These are phyloP conservation scores for Polychaeton citri DNA, from an alignment of 2,329 filamentous ascomycete species.

Conservation along the genomic window DNA sequence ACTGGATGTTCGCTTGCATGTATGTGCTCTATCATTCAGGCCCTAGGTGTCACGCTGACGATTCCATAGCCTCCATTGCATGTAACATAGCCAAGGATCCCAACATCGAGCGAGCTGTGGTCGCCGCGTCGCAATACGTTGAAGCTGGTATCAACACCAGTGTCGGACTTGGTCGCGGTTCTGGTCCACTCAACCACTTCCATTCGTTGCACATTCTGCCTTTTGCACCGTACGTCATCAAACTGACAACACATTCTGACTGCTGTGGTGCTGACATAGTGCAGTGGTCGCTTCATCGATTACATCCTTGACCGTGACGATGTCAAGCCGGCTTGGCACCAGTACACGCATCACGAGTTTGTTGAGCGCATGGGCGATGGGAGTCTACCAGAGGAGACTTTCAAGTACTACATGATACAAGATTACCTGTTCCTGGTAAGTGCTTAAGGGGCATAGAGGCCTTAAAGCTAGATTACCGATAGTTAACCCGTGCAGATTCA, in stretches of 20 bases:
- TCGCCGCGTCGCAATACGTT: slow-evolving; percentile 55
- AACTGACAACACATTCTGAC: too few species aligned
- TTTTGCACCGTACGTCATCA: slow-evolving; percentile 51
- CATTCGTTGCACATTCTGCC: slow-evolving; percentile 56
- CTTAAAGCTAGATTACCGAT: neutral
- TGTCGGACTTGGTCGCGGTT: slow-evolving; percentile 49
- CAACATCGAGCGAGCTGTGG: slow-evolving; percentile 47
- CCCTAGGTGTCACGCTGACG: slow-evolving; percentile 3
- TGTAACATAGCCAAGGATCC: slow-evolving; percentile 54
- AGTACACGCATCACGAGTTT: slow-evolving; percentile 71
- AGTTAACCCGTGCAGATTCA: slow-evolving; percentile 46
- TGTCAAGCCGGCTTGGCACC: slow-evolving; percentile 60
- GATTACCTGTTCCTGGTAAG: slow-evolving; percentile 79
- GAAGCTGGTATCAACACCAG: slow-evolving; percentile 58
- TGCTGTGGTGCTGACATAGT: neutral
- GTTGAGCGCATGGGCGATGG: slow-evolving; percentile 64
- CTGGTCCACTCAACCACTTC: slow-evolving; percentile 66
- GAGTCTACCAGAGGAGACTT: slow-evolving; percentile 58
- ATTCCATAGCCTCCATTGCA: slow-evolving; percentile 52
- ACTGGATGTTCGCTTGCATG: slow-evolving; percentile 90
- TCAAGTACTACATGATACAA: slow-evolving; percentile 81
- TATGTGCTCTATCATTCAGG: too few species aligned
- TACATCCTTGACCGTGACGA: slow-evolving; percentile 66
- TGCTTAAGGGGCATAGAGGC: slow-evolving; percentile 2
- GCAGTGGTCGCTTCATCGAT: slow-evolving; percentile 60